Evolutionary conservation across 2,329 filamentous ascomycete genomes (phyloP), one percentile per base, ranked within the genome.

Genomic region (Pyrenochaeta sp.): DNA sequence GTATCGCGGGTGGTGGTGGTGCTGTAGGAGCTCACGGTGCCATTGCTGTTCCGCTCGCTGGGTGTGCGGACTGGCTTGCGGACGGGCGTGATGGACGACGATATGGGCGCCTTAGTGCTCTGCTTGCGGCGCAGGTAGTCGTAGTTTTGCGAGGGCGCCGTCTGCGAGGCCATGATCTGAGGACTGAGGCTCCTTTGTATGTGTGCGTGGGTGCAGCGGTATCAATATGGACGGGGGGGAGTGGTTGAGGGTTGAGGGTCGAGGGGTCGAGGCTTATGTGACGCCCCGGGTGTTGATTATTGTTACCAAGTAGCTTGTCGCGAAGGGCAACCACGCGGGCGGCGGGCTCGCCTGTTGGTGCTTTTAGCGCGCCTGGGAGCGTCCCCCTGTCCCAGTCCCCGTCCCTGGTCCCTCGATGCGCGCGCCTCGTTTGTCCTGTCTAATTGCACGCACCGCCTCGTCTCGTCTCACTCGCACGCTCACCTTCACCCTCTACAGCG

Each of bases 1-100:
- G 94, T 97, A 78, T 93, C 89, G 73, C 89, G 85, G 70, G 88
- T 90, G 59, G 89, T 90, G 62, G 86, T 85, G 80, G 91, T 94
- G 80, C 89, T 89, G 77, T 88, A 89, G 66, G 92, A 96, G 85
- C 91, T 94, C 78, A 93, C 90, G 63, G 92, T 96, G 75, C 92
- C 92, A 80, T 96, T 92, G 82, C 92, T 97, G 66, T 91, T 90
- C 76, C 92, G 85, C 62, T 85, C 82, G 65, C 83, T 85, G 56
- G 86, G 81, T 49, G 81, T 82, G 69, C 85, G 81, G 54, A 79
- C 78, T 58, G 83, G 83, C 62, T 71, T 76, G 64, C 72, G 76
- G 47, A 69, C 63, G 52, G 70, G 73, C 50, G 71, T 67, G 62
- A 73, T 72, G 39, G 67, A 72, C 34, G 67, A 72, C 30, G 79